phyloP scores from a whole-genome alignment of 345 rosid genomes.

The Mercurialis annua region DNA sequence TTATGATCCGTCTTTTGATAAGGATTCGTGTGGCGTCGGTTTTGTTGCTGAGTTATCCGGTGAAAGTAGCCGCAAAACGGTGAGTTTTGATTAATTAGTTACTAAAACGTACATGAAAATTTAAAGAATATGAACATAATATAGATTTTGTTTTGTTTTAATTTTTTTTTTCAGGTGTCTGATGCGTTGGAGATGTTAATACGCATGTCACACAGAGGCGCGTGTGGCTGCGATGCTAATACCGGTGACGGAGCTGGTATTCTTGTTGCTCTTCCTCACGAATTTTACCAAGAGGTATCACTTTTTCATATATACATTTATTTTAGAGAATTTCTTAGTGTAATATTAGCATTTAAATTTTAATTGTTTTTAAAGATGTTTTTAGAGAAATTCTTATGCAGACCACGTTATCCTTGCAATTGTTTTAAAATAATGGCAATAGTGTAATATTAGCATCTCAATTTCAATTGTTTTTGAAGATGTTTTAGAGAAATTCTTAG shows the following conservation, averaged over 20 bases:
- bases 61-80: conserved; percentile 86
- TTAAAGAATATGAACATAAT: no score
- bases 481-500: no score
- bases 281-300: conserved; percentile 63
- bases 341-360: no score
- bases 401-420: no score
- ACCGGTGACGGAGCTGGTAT: conserved; percentile 99
- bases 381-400: no score
- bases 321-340: no score
- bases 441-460: no score
- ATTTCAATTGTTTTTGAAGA: no score
- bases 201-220: conserved; percentile 96
- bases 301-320: neutral
- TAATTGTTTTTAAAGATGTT: neutral
- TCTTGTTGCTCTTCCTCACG: conserved; percentile 85
- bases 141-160: neutral
- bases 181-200: conserved; percentile 96
- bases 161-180: conserved; percentile 44
- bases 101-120: neutral
- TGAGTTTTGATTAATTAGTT: conserved; percentile 14
- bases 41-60: conserved; percentile 95
- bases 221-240: conserved; percentile 96
- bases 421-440: no score
- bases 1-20: conserved; percentile 85
- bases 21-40: conserved; percentile 99